Evolutionary conservation across 2,329 filamentous ascomycete species (phyloP).

Genomic region (Aspergillus sp.): DNA sequence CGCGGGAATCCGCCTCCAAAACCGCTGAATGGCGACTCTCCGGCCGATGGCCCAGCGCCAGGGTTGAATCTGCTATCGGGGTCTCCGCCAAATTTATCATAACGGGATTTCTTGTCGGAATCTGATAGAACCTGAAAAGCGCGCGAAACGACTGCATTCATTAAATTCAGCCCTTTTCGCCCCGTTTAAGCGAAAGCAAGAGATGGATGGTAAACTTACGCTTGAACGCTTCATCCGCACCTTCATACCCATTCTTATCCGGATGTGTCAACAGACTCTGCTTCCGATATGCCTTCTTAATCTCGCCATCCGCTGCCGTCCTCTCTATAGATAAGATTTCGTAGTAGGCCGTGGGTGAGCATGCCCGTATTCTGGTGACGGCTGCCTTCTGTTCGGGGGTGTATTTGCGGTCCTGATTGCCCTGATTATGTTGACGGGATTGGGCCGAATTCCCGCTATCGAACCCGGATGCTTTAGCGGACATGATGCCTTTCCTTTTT

Average conservation of each 20-base stretch:
- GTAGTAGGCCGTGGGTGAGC: constrained; percentile 81
- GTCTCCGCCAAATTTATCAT: constrained; percentile 81
- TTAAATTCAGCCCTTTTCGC: not conserved
- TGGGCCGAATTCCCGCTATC: constrained; percentile 36
- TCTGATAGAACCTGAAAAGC: constrained; percentile 92
- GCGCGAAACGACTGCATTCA: constrained; percentile 63
- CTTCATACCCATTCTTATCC: constrained; percentile 94
- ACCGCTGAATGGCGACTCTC: constrained; percentile 35
- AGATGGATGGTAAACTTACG: constrained; percentile 40
- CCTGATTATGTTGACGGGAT: constrained; percentile 43
- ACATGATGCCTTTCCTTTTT: constrained; percentile 18
- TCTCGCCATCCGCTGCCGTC: constrained; percentile 66
- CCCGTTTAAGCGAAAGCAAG: not conserved
- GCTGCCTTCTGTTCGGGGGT: constrained; percentile 87
- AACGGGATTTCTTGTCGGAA: constrained; percentile 83
- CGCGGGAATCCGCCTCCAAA: constrained; percentile 47
- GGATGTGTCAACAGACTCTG: constrained; percentile 90
- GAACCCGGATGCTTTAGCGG: constrained; percentile 40
- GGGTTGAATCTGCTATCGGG: constrained; percentile 77
- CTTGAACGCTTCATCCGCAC: constrained; percentile 97
- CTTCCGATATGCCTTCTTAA: constrained; percentile 97
- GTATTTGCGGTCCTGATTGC: constrained; percentile 52
- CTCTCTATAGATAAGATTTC: constrained; percentile 75
- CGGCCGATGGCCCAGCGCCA: constrained; percentile 31
- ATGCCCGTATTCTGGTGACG: constrained; percentile 79